phyloP scores from a whole-genome alignment of 106 monocot genomes.

The Triglochin maritima region DNA sequence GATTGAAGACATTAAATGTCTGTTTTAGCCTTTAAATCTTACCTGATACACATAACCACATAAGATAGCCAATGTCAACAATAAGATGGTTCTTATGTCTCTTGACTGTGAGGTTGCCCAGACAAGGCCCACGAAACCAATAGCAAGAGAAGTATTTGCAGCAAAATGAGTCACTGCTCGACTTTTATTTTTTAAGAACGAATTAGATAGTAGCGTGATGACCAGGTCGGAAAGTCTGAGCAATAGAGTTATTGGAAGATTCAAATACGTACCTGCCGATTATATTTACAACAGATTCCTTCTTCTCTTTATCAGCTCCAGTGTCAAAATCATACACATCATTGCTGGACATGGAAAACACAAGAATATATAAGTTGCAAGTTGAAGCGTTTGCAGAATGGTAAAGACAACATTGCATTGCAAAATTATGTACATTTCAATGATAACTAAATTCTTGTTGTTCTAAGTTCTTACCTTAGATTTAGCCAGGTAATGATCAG shows the following conservation, averaged over 20 bases:
- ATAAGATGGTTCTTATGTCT: slow-evolving; percentile 69
- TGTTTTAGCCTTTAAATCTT: neutral
- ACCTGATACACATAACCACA: slow-evolving; percentile 99
- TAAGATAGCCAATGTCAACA: slow-evolving; percentile 54
- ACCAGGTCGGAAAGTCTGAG: neutral
- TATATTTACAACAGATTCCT: slow-evolving; percentile 95
- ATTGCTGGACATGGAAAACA: slow-evolving; percentile 41
- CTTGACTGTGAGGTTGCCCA: slow-evolving; percentile 55
- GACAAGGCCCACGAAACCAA: slow-evolving; percentile 64
- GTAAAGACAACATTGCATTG: too few relatives aligned
- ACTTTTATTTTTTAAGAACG: slow-evolving; percentile 23
- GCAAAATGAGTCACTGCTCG: slow-evolving; percentile 29
- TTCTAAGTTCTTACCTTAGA: slow-evolving; percentile 44
- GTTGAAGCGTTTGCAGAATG: neutral
- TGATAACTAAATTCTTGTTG: too few relatives aligned
- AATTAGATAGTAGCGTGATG: neutral
- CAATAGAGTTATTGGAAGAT: slow-evolving; percentile 1
- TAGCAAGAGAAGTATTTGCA: slow-evolving; percentile 44
- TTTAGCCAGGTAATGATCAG: slow-evolving; percentile 94
- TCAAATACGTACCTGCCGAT: slow-evolving; percentile 58
- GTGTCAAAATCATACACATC: slow-evolving; percentile 92
- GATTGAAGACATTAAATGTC: too few relatives aligned
- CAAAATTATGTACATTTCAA: too few relatives aligned
- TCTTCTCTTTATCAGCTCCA: slow-evolving; percentile 75
- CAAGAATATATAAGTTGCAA: neutral